Percentiles rank a stretch among this genome's conserved stretches.
phyloP scores from a whole-genome alignment of 495 filamentous ascomycete genomes.

The Glonium stellatum region DNA sequence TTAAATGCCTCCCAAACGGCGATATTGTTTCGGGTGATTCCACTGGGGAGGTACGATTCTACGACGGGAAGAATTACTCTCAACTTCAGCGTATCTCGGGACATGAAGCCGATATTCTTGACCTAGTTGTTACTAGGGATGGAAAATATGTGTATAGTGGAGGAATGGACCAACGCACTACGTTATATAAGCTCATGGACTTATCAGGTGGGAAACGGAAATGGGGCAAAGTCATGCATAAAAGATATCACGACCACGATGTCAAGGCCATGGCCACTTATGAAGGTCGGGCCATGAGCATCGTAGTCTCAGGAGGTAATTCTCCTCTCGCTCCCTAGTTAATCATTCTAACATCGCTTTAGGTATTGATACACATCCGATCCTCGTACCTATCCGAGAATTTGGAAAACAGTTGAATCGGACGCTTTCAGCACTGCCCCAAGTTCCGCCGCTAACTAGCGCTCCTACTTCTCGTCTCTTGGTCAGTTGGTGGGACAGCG shows the following conservation, averaged over 20 bases:
- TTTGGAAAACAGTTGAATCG: constrained; percentile 77
- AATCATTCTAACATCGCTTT: constrained; percentile 3
- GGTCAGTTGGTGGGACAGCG: constrained; percentile 88
- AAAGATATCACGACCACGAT: constrained; percentile 81
- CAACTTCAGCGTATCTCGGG: constrained; percentile 75
- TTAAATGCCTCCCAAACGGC: constrained; percentile 77
- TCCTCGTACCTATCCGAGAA: constrained; percentile 70
- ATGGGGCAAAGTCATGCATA: constrained; percentile 80
- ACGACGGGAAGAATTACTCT: constrained; percentile 85
- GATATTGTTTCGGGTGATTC: constrained; percentile 94
- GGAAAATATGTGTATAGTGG: constrained; percentile 82
- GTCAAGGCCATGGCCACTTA: constrained; percentile 92
- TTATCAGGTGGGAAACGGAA: constrained; percentile 52
- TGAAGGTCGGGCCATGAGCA: constrained; percentile 72
- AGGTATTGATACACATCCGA: constrained; percentile 81
- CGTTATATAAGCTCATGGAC: constrained; percentile 52
- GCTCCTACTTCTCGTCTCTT: constrained; percentile 64
- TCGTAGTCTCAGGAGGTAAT: constrained; percentile 85
- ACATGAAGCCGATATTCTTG: constrained; percentile 85
- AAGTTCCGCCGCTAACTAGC: constrained; percentile 61
- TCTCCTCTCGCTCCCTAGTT: neutral
- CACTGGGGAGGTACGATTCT: constrained; percentile 84
- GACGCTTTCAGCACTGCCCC: constrained; percentile 70
- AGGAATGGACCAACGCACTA: constrained; percentile 80
- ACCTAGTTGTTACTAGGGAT: constrained; percentile 69